Percentiles rank a stretch among this genome's conserved stretches.
These are phyloP conservation scores for Lactifluus hygrophoroides DNA, from an alignment of 768 basidiomycete genomes.

Conservation along the genomic window DNA sequence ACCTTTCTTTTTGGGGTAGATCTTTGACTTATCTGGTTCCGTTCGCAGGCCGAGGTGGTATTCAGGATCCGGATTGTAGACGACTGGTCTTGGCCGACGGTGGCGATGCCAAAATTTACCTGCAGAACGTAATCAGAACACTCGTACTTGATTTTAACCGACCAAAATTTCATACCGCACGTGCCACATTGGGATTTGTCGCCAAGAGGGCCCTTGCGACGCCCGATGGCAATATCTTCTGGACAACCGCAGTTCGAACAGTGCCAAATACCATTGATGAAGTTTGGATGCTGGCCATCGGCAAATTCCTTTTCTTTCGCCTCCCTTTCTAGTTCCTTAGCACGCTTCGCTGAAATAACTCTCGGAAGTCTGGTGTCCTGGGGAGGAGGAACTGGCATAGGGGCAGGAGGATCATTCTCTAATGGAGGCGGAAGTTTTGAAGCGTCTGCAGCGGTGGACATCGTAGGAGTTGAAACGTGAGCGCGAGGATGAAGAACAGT, in stretches of 20 bases:
- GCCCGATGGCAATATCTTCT: slow-evolving; percentile 73
- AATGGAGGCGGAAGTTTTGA: slow-evolving; percentile 48
- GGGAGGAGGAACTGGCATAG: slow-evolving; percentile 24
- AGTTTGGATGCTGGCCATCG: slow-evolving; percentile 74
- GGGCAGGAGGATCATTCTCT: slow-evolving; percentile 50
- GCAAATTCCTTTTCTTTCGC: slow-evolving; percentile 80
- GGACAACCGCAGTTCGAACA: slow-evolving; percentile 94
- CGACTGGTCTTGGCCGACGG: slow-evolving; percentile 68
- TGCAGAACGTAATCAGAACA: slow-evolving; percentile 25
- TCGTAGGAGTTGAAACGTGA: slow-evolving; percentile 47
- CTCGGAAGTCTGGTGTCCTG: slow-evolving; percentile 42
- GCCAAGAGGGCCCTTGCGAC: slow-evolving; percentile 84
- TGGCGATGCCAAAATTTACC: slow-evolving; percentile 90
- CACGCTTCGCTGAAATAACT: slow-evolving; percentile 49
- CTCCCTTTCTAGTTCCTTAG: slow-evolving; percentile 69
- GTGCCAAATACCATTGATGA: slow-evolving; percentile 85
- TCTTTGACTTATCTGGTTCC: slow-evolving; percentile 49
- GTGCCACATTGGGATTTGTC: slow-evolving; percentile 85
- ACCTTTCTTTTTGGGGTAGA: slow-evolving; percentile 49
- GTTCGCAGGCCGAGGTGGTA: slow-evolving; percentile 51
- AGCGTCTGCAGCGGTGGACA: slow-evolving; percentile 61
- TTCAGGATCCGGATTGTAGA: slow-evolving; percentile 69
- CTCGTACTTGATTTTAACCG: background rate
- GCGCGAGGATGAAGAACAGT: slow-evolving; percentile 55
- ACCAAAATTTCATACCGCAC: slow-evolving; percentile 60